A percentile compares a stretch with the other conserved stretches of the same genome.
phyloP scores from a whole-genome alignment of 441 rosid genomes.

The Rhodomyrtus psidioides region DNA sequence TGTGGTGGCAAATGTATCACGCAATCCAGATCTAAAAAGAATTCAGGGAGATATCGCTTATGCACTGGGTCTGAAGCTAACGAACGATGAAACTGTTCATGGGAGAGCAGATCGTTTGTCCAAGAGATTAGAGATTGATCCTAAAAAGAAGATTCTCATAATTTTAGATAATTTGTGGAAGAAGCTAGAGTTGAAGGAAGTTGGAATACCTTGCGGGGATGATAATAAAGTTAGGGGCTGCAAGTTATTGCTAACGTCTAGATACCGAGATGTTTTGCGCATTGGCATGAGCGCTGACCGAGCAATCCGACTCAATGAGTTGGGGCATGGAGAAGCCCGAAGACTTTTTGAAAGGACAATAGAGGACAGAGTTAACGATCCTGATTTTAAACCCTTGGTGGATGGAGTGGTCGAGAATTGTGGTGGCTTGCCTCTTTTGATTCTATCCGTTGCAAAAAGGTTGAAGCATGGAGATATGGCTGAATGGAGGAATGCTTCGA shows the following conservation, averaged over 20 bases:
- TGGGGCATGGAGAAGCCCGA: neutral
- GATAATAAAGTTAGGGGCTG: neutral
- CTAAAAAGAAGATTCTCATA: no score
- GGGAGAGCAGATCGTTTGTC: no score
- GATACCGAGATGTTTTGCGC: neutral
- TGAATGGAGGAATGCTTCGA: accelerated
- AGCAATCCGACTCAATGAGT: neutral
- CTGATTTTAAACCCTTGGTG: neutral
- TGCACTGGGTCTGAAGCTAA: no score
- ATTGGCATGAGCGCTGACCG: neutral
- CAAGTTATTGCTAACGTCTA: neutral
- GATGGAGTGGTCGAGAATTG: neutral
- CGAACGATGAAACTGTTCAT: no score
- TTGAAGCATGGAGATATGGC: accelerated
- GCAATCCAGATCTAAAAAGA: neutral
- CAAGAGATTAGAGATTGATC: no score
- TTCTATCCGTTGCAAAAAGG: neutral
- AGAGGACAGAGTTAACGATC: accelerated
- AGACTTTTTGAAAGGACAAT: neutral
- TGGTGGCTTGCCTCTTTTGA: neutral
- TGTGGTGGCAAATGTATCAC: neutral
- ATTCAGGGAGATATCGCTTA: neutral
- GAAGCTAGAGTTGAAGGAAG: neutral
- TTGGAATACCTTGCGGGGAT: no score
- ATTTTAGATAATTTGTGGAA: neutral